These are phyloP conservation scores for Scytalidium sp. DNA, from an alignment of 2,329 filamentous ascomycete species.

Conservation along the genomic window DNA sequence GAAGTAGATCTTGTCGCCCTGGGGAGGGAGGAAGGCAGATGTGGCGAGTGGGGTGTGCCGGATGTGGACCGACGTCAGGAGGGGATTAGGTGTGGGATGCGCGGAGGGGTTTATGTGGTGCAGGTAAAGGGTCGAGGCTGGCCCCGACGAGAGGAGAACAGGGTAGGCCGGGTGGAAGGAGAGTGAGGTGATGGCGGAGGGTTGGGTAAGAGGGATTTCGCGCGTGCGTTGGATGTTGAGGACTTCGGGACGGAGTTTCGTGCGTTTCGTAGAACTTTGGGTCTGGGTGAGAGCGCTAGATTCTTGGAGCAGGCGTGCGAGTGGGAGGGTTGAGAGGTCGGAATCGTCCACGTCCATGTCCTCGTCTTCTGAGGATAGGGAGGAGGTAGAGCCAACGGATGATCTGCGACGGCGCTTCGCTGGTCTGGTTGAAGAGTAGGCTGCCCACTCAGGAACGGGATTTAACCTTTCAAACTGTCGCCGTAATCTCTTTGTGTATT, in stretches of 20 bases:
- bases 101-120: constrained; percentile 82
- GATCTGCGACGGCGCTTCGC: constrained; percentile 49
- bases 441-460: constrained; percentile 59
- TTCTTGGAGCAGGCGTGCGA: constrained; percentile 77
- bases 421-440: constrained; percentile 46
- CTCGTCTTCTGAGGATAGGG: constrained; percentile 34
- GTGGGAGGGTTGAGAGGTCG: constrained; percentile 67
- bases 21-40: constrained; percentile 72
- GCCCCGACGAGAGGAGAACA: constrained; percentile 84
- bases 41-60: constrained; percentile 80
- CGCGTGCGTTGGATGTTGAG: constrained; percentile 87
- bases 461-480: constrained; percentile 68
- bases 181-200: constrained; percentile 76
- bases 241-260: constrained; percentile 79
- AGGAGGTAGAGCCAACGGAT: constrained; percentile 41
- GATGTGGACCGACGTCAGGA: constrained; percentile 86
- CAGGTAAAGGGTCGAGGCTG: constrained; percentile 79
- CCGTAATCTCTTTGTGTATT: constrained; percentile 78
- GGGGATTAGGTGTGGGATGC: constrained; percentile 77
- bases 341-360: constrained; percentile 50
- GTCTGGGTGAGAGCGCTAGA: constrained; percentile 59
- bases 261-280: constrained; percentile 52
- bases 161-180: constrained; percentile 88
- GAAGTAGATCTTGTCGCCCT: constrained; percentile 79
- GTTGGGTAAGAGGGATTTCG: constrained; percentile 77